Conservation (phyloP, 176 grass and related monocot species). For the Musa acuminata region DNA sequence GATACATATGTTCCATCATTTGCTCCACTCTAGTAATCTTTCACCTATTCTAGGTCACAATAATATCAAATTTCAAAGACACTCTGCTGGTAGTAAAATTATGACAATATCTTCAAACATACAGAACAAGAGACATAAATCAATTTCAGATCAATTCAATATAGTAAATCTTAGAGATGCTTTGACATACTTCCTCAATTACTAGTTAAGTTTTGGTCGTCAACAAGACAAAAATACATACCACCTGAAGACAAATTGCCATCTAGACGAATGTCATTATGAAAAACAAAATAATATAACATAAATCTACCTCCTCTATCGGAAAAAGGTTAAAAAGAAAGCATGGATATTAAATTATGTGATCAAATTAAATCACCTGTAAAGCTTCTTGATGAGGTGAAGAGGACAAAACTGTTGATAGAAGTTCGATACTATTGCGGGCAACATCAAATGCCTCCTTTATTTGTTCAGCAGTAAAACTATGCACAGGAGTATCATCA, state of each 20-base stretch:
- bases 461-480: conserved; percentile 50
- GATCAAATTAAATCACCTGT: conserved; percentile 37
- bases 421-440: conserved; percentile 78
- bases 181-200: not conserved
- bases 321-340: not conserved
- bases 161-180: not conserved
- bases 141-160: not conserved
- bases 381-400: conserved; percentile 66
- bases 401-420: conserved; percentile 80
- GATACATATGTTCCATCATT: not conserved
- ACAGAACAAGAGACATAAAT: not conserved
- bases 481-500: conserved; percentile 41
- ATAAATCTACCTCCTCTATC: not conserved
- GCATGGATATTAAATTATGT: not conserved
- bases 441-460: conserved; percentile 69
- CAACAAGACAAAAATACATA: not conserved
- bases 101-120: too few species aligned
- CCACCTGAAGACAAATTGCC: not conserved
- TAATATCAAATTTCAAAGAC: too few species aligned
- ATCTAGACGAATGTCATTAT: not conserved
- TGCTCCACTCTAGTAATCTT: not conserved
- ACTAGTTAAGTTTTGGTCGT: not conserved
- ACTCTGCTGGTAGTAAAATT: too few species aligned
- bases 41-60: not conserved
- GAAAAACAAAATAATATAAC: not conserved